Conservation (phyloP, 805 yeast genomes). For the Priceomyces melissophilus region DNA sequence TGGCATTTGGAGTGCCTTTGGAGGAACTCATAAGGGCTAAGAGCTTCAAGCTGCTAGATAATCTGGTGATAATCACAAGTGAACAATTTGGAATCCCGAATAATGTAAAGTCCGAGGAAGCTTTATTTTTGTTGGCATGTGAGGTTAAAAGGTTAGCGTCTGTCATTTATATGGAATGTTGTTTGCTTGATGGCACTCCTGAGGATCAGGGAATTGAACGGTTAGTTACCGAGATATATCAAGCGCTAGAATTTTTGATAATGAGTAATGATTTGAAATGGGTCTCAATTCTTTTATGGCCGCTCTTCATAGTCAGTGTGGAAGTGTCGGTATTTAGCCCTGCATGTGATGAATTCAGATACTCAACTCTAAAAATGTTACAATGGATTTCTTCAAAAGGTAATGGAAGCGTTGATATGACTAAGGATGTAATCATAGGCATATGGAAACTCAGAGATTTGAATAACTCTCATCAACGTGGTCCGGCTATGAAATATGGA, state of each 20-base stretch:
- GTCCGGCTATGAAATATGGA: no score
- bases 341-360: constrained; percentile 25
- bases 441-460: no score
- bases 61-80: not conserved
- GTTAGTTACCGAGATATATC: constrained; percentile 15
- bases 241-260: constrained; percentile 22
- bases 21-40: not conserved
- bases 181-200: constrained; percentile 23
- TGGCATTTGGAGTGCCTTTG: not conserved
- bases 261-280: constrained; percentile 24
- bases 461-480: no score
- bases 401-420: no score
- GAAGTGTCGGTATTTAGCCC: constrained; percentile 20
- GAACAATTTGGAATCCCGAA: not conserved
- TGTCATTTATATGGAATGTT: constrained; percentile 22
- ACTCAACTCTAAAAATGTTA: constrained; percentile 20
- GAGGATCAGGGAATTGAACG: constrained; percentile 13
- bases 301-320: constrained; percentile 22
- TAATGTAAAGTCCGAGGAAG: no score
- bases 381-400: no score
- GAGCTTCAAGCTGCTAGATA: constrained; percentile 6
- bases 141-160: constrained; percentile 25
- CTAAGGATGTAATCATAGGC: no score
- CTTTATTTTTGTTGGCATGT: constrained; percentile 24
- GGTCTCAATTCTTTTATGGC: constrained; percentile 30